Percentiles rank a stretch among this genome's conserved stretches.
phyloP scores from a whole-genome alignment of 2,329 filamentous ascomycete genomes.

The Trichoderma breve region DNA sequence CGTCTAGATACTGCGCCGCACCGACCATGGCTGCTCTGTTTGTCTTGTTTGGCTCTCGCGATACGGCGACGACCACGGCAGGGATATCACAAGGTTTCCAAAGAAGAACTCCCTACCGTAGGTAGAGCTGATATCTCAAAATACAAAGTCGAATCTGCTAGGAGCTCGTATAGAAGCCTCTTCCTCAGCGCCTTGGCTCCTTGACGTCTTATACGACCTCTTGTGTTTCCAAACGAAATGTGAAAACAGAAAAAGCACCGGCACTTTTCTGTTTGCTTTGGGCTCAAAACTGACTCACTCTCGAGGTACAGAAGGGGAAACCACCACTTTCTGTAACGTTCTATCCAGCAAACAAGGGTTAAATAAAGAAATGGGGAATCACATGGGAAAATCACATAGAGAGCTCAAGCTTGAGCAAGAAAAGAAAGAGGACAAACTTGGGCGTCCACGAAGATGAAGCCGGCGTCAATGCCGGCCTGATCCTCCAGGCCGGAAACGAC shows the following conservation, averaged over 20 bases:
- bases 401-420: not conserved
- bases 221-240: not conserved
- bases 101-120: not conserved
- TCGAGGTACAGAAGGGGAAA: not conserved
- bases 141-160: not conserved
- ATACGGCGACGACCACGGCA: not conserved
- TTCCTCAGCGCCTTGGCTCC: not conserved
- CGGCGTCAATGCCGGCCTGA: not conserved
- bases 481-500: not conserved
- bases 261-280: not conserved
- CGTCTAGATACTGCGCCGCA: constrained; percentile 34
- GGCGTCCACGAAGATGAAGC: not conserved
- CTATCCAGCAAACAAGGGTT: not conserved
- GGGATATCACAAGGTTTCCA: not conserved
- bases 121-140: not conserved
- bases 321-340: not conserved
- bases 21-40: constrained; percentile 32
- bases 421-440: not conserved
- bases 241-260: not conserved
- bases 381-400: not conserved
- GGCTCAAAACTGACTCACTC: not conserved
- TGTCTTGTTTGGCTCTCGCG: not conserved
- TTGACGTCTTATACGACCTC: not conserved
- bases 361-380: not conserved
- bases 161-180: not conserved